phyloP scores from a whole-genome alignment of 768 basidiomycete genomes.

The Hygrophoropsis aurantiaca region DNA sequence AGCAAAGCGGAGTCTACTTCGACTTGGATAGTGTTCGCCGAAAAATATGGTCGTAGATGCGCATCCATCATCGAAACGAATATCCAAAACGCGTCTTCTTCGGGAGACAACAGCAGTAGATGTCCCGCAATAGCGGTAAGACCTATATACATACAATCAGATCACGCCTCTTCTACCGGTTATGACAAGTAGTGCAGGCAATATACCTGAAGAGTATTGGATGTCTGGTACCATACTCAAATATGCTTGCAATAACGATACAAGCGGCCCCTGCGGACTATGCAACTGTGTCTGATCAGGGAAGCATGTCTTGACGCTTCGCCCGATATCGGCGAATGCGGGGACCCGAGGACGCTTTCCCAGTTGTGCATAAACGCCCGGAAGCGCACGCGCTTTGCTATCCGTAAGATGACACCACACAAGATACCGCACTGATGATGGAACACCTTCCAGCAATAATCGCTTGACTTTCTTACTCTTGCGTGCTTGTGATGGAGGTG shows the following conservation, averaged over 20 bases:
- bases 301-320: constrained; percentile 56
- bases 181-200: too few relatives aligned
- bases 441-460: constrained; percentile 74
- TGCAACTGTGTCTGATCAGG: constrained; percentile 58
- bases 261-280: constrained; percentile 54
- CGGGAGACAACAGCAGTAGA: constrained; percentile 70
- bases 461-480: constrained; percentile 81
- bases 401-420: constrained; percentile 84
- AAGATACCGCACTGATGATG: constrained; percentile 78
- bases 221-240: constrained; percentile 85
- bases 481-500: constrained; percentile 59
- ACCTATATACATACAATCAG: too few relatives aligned
- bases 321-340: constrained; percentile 53
- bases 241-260: constrained; percentile 68
- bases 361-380: constrained; percentile 67
- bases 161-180: neutral
- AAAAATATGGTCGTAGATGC: constrained; percentile 78
- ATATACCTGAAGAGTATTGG: constrained; percentile 65
- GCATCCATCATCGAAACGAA: constrained; percentile 86
- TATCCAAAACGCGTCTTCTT: constrained; percentile 91
- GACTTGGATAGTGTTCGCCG: constrained; percentile 55
- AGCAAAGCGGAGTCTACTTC: constrained; percentile 79
- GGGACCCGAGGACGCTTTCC: constrained; percentile 53
- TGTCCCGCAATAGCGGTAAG: constrained; percentile 71
- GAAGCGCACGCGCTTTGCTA: constrained; percentile 67